A percentile compares a stretch with the other conserved stretches of the same genome.
phyloP scores from a whole-genome alignment of 768 basidiomycete species.

The Cyclocybe aegerita region DNA sequence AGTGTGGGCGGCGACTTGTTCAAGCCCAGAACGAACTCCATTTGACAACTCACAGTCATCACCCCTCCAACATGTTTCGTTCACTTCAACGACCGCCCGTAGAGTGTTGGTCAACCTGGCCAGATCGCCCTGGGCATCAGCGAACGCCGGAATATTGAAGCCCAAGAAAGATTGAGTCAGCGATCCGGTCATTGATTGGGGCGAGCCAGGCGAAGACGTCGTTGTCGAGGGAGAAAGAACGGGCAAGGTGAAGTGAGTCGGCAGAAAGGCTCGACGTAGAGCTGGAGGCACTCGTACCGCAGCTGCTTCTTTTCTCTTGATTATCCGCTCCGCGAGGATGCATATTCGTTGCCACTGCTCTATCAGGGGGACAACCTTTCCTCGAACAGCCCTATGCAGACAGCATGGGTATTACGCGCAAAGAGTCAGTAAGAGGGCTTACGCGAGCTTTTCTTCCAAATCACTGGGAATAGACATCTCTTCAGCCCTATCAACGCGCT shows the following conservation, averaged over 20 bases:
- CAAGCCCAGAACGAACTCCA: slow-evolving; percentile 74
- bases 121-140: slow-evolving; percentile 69
- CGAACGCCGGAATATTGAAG: slow-evolving; percentile 18
- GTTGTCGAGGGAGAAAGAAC: slow-evolving; percentile 37
- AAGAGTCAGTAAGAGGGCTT: slow-evolving; percentile 18
- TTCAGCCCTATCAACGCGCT: slow-evolving; percentile 76
- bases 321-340: slow-evolving; percentile 80
- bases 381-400: slow-evolving; percentile 62
- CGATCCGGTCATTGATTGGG: slow-evolving; percentile 32
- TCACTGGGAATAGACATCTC: slow-evolving; percentile 94
- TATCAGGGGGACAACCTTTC: slow-evolving; percentile 72
- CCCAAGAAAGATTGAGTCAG: slow-evolving; percentile 29
- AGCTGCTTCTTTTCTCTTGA: slow-evolving; percentile 89
- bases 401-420: slow-evolving; percentile 6
- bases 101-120: slow-evolving; percentile 82
- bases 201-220: slow-evolving; percentile 32
- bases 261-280: slow-evolving; percentile 61
- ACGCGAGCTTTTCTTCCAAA: slow-evolving; percentile 87
- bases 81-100: slow-evolving; percentile 74
- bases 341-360: slow-evolving; percentile 94
- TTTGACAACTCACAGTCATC: slow-evolving; percentile 79
- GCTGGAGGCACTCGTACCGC: slow-evolving; percentile 76
- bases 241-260: slow-evolving; percentile 69
- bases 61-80: slow-evolving; percentile 80
- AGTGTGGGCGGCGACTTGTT: slow-evolving; percentile 63